Base-by-base conservation (phyloP, 768 basidiomycete genomes). In the Xerocomellus amylosporus region DNA sequence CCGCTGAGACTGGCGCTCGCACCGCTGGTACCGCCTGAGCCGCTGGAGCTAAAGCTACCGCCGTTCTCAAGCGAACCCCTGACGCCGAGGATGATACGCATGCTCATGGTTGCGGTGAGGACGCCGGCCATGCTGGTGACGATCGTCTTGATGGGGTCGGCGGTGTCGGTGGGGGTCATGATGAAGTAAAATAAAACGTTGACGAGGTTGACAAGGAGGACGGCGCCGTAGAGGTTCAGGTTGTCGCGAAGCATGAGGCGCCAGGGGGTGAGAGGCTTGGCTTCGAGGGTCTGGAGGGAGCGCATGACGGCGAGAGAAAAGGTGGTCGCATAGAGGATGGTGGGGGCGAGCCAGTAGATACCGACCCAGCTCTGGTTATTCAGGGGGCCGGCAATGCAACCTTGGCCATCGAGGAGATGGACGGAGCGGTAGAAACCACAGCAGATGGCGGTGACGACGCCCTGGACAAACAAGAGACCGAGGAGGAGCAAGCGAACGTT, bases 161-260 rank as follows among this genome's bases (percentile, higher is more conserved):
- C 51, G 20, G 60, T 43, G 45, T 73, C 82, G 43, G 83, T 85
- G 24, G 90, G 87, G 48, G 68, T 84, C 69, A 87, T 82, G 73
- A 88, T 82, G 74, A 93, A 91, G 86, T 88, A 92, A 79, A 91
- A 93, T 68, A 91, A 72, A 68, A 90, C 78, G 76, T 92, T 93
- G 74, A 79, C 77, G 71, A 90, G 79, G 79, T 93, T 90, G 61
- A 92, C 86, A 60, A 85, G 61, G 78, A 83, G 86, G 69, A 93
- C 81, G 34, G 90, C 85, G 53, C 81, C 88, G 64, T 92, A 93
- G 55, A 93, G 83, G 73, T 92, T 92, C 60, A 93, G 82, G 15
- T 89, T 88, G 67, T 93, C 90, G 56, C 91, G 88, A 56, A 93
- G 87, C 89, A 92, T 92, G 61, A 93, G 78, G 65, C 91, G 90